Base-by-base conservation (phyloP, 2,329 filamentous ascomycete genomes). In the Biscogniauxia mediterranea region DNA sequence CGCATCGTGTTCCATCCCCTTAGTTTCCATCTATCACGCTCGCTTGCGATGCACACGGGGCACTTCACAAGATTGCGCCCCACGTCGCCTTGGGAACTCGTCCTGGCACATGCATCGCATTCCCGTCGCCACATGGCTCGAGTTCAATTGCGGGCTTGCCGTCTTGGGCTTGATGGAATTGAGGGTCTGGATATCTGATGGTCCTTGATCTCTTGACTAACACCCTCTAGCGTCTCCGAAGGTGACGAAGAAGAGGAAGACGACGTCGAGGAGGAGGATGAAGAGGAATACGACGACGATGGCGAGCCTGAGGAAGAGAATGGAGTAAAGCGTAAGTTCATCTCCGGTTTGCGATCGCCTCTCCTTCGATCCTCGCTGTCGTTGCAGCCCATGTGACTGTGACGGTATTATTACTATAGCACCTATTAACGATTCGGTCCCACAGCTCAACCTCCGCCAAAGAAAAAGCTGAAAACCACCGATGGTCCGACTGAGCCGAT, bases 401-500 rank as follows among this genome's bases (percentile, higher is more conserved):
- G 6, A 17, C 6, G 38, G 17, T 46, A 46, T 15, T n/a, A 38
- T 38, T 38, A 15, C 32, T 38, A 46, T n/a, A 17, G 38, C 38
- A n/a, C 13, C 15, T 60, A 56, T 61, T 66, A 52, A 67, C 63
- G 57, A 13, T 23, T 13, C 57, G 23, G 7, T 2, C 28, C 13
- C 62, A 23, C 61, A 64, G 63, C 64, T n/a, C 59, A 70, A 60
- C 69, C 69, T 59, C 72, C 70, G 51, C 72, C 72, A 1, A 70
- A 69, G 59, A 74, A 74, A 61, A 74, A 73, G 61, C 65, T 69
- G 59, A 74, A 74, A 66, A 74, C 70, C 2, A 57, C 61, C 25
- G 59, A 59, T 51, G 66, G 65, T 56, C 51, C 67, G 11, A 58
- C 54, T 60, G 66, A 72, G 21, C 50, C 66, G 26, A 60, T 68